Evolutionary conservation across 192 early-diverging fungal species (phyloP).

Genomic region (Podila epicladia): DNA sequence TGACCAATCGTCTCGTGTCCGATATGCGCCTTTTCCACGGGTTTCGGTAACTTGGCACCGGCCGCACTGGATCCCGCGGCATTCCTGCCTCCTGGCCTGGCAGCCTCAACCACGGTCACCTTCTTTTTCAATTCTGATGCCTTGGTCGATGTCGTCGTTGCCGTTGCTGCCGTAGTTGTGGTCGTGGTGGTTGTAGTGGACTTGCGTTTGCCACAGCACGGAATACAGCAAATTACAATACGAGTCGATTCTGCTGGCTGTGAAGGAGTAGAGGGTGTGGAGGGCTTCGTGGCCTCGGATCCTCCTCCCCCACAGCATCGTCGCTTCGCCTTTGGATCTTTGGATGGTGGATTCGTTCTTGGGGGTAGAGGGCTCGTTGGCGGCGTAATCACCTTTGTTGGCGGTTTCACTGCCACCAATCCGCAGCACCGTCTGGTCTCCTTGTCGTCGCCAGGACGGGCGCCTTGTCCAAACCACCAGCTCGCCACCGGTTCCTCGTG

Average conservation of each 20-base stretch:
- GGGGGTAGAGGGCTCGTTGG: background rate
- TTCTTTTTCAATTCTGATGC: background rate
- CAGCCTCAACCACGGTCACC: background rate
- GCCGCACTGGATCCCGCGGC: background rate
- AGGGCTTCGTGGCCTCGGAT: background rate
- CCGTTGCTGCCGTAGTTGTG: background rate
- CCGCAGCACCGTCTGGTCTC: constrained; percentile 1
- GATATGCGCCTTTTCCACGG: constrained; percentile 9
- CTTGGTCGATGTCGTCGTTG: background rate
- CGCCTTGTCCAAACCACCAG: constrained; percentile 42
- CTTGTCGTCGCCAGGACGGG: constrained; percentile 35
- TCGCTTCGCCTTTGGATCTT: background rate
- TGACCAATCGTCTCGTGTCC: constrained; percentile 47
- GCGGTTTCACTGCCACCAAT: background rate
- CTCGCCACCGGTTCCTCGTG: constrained; percentile 43
- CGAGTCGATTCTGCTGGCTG: no score
- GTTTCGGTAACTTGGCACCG: background rate
- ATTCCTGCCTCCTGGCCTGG: background rate
- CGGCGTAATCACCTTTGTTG: background rate
- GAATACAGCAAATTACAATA: background rate
- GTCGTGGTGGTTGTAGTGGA: background rate
- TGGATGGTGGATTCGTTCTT: background rate
- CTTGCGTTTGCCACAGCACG: background rate
- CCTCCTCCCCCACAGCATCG: constrained; percentile 1
- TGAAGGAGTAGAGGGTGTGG: no score